phyloP scores from a whole-genome alignment of 495 filamentous ascomycete genomes.

The Antarctomyces pellizariae region DNA sequence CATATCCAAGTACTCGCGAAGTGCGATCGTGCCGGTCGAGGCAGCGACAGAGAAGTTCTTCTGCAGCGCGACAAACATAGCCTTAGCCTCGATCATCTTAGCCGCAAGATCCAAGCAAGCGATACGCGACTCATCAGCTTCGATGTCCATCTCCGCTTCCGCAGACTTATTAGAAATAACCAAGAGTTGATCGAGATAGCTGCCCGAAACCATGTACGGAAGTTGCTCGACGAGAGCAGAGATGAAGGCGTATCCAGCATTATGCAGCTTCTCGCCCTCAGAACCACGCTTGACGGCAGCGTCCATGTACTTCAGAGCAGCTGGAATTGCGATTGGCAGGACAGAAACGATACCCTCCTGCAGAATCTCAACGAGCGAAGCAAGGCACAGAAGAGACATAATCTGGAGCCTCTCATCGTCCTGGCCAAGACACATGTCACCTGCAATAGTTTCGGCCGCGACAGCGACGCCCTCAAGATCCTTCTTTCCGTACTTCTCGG shows the following conservation, averaged over 20 bases:
- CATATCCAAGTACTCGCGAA: constrained; percentile 39
- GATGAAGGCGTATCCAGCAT: constrained; percentile 59
- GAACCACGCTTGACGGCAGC: constrained; percentile 28
- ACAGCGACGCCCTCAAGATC: constrained; percentile 39
- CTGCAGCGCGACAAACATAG: constrained; percentile 39
- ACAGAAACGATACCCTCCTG: constrained; percentile 64
- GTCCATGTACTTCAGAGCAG: constrained; percentile 41
- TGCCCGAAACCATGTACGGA: constrained; percentile 61
- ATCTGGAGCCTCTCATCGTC: constrained; percentile 46
- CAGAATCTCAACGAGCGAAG: constrained; percentile 72
- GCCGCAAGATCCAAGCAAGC: constrained; percentile 50
- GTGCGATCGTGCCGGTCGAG: constrained; percentile 30
- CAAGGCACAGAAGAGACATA: constrained; percentile 68
- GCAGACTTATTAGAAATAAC: constrained; percentile 44
- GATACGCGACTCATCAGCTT: constrained; percentile 34
- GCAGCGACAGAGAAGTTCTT: constrained; percentile 44
- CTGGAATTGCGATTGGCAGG: constrained; percentile 48
- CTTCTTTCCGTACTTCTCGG: constrained; percentile 79
- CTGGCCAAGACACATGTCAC: constrained; percentile 48
- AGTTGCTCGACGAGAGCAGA: constrained; percentile 54
- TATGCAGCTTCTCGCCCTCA: constrained; percentile 40
- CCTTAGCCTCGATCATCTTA: constrained; percentile 43
- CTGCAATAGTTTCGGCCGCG: constrained; percentile 53
- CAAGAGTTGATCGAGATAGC: constrained; percentile 46
- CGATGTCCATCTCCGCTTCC: constrained; percentile 25